phyloP scores from a whole-genome alignment of 1,284 basidiomycete species.

The Mycosarcoma mackinlayi region DNA sequence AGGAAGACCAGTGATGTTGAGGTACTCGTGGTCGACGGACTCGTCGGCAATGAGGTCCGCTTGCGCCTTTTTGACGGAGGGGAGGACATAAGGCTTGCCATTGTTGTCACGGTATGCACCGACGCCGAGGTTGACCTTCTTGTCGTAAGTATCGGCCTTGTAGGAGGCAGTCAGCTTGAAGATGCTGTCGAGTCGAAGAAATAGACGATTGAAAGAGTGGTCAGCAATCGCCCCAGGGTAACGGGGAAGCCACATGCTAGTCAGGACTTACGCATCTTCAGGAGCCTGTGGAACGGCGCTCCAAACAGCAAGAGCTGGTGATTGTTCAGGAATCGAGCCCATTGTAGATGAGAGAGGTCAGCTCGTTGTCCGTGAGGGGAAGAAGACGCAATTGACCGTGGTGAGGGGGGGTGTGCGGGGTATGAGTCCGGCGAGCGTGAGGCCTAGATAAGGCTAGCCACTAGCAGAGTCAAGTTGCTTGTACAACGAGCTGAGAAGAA shows the following conservation, averaged over 20 bases:
- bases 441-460: conserved; percentile 9
- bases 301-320: conserved; percentile 52
- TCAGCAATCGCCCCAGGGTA: no score
- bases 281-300: conserved; percentile 55
- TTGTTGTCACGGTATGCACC: conserved; percentile 70
- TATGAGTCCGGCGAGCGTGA: background rate
- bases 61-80: conserved; percentile 75
- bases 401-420: background rate
- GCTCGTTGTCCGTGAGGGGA: conserved; percentile 3
- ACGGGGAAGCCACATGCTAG: background rate
- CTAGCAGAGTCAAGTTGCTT: background rate
- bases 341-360: conserved; percentile 18
- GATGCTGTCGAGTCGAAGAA: conserved; percentile 71
- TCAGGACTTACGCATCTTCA: conserved; percentile 56
- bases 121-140: conserved; percentile 88
- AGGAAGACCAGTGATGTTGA: conserved; percentile 87
- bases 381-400: background rate
- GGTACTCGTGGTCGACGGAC: conserved; percentile 89
- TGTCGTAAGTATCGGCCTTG: conserved; percentile 81
- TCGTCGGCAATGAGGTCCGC: conserved; percentile 78
- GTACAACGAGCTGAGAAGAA: conserved; percentile 13
- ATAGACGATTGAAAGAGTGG: background rate
- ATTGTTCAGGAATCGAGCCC: conserved; percentile 29
- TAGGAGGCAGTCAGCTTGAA: conserved; percentile 90
- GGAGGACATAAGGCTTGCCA: conserved; percentile 70